phyloP scores from a whole-genome alignment of 306 rosid species.

The Trifolium fragiferum region DNA sequence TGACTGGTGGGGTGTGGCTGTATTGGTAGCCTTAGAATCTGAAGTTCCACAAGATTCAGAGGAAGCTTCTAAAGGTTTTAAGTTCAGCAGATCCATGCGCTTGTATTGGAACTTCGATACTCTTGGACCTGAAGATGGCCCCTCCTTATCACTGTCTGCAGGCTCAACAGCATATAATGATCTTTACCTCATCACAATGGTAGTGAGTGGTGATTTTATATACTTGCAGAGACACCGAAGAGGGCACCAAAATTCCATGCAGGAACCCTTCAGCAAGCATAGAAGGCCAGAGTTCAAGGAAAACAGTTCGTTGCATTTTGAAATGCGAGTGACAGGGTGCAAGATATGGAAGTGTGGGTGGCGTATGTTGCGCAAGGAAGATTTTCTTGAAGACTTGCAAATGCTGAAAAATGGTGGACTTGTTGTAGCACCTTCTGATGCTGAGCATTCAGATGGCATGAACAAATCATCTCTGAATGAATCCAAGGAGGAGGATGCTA shows the following conservation, averaged over 20 bases:
- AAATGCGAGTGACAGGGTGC: conserved; percentile 8
- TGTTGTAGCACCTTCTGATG: conserved; percentile 4
- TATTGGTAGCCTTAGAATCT: conserved; percentile 17
- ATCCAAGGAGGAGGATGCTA: neutral
- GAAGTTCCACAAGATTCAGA: neutral
- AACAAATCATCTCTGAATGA: neutral
- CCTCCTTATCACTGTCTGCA: conserved; percentile 3
- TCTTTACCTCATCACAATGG: conserved; percentile 6
- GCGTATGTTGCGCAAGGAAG: neutral
- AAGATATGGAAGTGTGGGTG: conserved; percentile 14
- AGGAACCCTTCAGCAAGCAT: neutral
- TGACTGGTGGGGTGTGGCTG: conserved; percentile 31
- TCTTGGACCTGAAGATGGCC: conserved; percentile 2
- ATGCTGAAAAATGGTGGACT: neutral
- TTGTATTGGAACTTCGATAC: conserved; percentile 2
- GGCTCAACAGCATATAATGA: conserved; percentile 1
- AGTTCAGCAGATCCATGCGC: neutral
- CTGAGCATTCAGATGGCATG: neutral
- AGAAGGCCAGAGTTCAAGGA: conserved; percentile 4
- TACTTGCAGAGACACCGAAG: neutral
- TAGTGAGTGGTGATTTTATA: conserved; percentile 29
- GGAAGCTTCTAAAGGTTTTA: neutral
- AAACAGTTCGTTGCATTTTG: neutral
- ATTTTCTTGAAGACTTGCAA: conserved; percentile 10
- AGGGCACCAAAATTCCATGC: neutral